Base-by-base conservation (phyloP, 2,329 filamentous ascomycete species). In the Stemphylium beticola region DNA sequence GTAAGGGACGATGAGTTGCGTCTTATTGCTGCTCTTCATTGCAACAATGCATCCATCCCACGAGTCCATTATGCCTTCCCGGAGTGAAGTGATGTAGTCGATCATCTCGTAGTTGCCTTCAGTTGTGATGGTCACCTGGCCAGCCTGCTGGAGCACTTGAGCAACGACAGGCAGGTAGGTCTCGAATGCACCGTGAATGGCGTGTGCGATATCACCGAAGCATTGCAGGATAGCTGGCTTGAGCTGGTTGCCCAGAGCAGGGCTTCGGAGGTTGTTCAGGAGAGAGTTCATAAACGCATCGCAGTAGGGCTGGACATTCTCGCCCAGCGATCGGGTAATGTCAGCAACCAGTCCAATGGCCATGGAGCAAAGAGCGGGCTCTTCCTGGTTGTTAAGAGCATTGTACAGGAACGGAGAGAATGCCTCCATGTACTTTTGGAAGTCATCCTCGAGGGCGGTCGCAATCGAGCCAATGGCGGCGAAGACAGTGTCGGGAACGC, bases 261-360 rank as follows among this genome's bases (percentile, higher is more conserved):
- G 87, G 77, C 91, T 96, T 86, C 91, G 87, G 37, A 99, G 81
- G 78, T 96, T 96, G 81, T 92, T 93, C 60, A 99, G 85, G 54
- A 99, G 83, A 74, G 95, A 90, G 83, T 99, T 99, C 95, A 99
- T 99, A 77, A 98, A 97, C 63, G 88, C 86, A 71, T 99, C 95
- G 78, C 95, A 99, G 82, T 89, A 98, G 53, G 93, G 95, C 78
- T 96, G 91, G 71, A 93, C 91, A 75, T 90, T 90, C 73, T 92
- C 88, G 74, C 92, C 91, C 73, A 98, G 83, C 14, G 93, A 95
- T 67, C 95, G 89, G 47, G 92, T 93, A 68, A 99, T 95, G 74
- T 99, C 95, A 76, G 93, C 96, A 65, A 98, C 93, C 52, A 99
- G 85, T 67, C 95, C 95, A 76, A 99, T 97, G 68, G 95, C 93